Evolutionary conservation across 169 alveolate species (phyloP), one percentile per base, ranked within the genome.

Genomic region (Plasmodium fragile): DNA sequence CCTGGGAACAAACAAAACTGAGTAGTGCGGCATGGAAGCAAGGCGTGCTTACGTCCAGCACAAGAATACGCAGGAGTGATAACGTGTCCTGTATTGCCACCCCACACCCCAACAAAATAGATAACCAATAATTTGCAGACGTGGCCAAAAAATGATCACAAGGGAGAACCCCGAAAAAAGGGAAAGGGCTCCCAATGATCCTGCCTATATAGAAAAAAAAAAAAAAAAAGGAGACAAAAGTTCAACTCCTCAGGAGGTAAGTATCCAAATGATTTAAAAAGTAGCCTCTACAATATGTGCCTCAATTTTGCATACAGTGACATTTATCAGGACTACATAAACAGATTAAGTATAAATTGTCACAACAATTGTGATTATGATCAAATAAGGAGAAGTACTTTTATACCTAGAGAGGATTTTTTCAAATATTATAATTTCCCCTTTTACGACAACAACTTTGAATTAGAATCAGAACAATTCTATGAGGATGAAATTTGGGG

Each of bases 351-450:
- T 11, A 11, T 78, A 49, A 89, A 89, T 77, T 78, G 90, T 3
- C 81, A 89, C 34, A 89, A 89, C 36, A 89, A 89, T 39, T 89
- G 94, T 70, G 94, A 89, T 45, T 89, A 89, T 59, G 94, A 89
- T 7, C 94, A 89, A 43, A 89, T 89, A 52, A 78, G 79, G 53
- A 41, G 94, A 78, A 89, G 65, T 70, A 11, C 39, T 59, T 77
- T 34, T 89, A 89, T 89, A 55, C 75, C 94, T 30, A 89, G 81
- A 65, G 55, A 89, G 45, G 82, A 77, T 34, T 89, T 89, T 89
- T 65, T 89, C 32, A 89, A 89, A 49, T 89, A 78, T 89, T 89
- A 89, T 41, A 89, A 89, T 79, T 89, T 78, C 49, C 36, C 55
- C 32, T 52, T 55, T 59, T 89, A 89, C 81, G 81, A 89, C 34